Evolutionary conservation across 2,329 filamentous ascomycete genomes (phyloP), one percentile per base, ranked within the genome.

Genomic region (Hypoxylon sp.): DNA sequence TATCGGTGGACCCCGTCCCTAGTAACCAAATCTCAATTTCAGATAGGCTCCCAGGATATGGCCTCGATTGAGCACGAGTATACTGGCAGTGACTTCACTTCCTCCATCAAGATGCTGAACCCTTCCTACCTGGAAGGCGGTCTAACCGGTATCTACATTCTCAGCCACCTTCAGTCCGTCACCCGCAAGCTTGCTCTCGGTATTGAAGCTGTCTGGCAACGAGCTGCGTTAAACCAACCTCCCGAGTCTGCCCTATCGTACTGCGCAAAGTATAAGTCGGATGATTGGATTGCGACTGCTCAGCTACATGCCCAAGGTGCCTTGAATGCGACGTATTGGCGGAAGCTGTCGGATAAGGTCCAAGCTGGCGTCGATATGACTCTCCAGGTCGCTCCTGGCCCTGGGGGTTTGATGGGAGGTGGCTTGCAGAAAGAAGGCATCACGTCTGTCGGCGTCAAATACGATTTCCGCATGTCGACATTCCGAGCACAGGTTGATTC

Each of bases 401-500:
- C 66, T 61, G 88, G 88, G 57, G 88, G 89, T 70, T 83, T 93
- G 82, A 94, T 96, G 89, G 93, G 93, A 67, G 89, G 89, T 35
- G 27, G 52, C 51, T 80, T 91, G 59, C 88, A 91, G 80, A 95
- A 94, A 82, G 94, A 99, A 81, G 96, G 96, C 62, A 88, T 93
- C 68, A 94, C 97, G 59, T 93, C 94, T 60, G 88, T 98, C 76
- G 96, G 95, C 77, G 93, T 94, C 79, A 99, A 99, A 84, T 99
- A 99, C 83, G 95, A 98, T 81, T 99, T 99, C 89, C 89, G 93
- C 78, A 93, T 94, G 84, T 96, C 93, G 61, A 96, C 93, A 55
- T 97, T 98, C 90, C 91, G 95, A 73, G 96, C 95, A 48, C 96
- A 99, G 84, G 88, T 98, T 75, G 96, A 99, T 83, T 97, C 94